A percentile compares a stretch with the other conserved stretches of the same genome.
phyloP scores from a whole-genome alignment of 257 asterid genomes.

The Agastache rugosa region DNA sequence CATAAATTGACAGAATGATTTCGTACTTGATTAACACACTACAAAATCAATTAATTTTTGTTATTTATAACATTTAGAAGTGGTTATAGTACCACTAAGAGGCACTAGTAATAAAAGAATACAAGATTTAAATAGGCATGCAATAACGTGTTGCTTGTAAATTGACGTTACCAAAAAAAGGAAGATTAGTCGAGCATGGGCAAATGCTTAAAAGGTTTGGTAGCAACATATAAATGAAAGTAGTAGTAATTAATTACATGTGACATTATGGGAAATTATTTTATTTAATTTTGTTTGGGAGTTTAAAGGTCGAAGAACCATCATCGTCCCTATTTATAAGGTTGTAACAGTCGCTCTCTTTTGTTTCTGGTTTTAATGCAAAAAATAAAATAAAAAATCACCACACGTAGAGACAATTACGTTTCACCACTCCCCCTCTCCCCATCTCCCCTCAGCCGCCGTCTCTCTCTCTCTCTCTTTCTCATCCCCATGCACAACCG shows the following conservation, averaged over 20 bases:
- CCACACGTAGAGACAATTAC: conserved; percentile 39
- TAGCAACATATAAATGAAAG: neutral
- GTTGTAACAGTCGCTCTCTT: conserved; percentile 39
- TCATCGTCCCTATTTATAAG: conserved; percentile 49
- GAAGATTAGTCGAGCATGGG: neutral
- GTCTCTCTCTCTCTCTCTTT: neutral
- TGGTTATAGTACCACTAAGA: too few relatives aligned
- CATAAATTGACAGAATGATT: too few relatives aligned
- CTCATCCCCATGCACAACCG: conserved; percentile 28
- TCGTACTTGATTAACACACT: too few relatives aligned
- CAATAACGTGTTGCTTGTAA: neutral
- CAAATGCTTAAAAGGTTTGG: neutral
- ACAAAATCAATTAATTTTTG: too few relatives aligned
- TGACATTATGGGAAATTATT: neutral
- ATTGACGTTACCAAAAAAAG: conserved; percentile 12
- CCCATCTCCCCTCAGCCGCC: conserved; percentile 41
- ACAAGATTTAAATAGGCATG: neutral
- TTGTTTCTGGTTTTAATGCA: conserved; percentile 20
- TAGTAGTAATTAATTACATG: neutral
- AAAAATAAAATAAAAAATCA: neutral
- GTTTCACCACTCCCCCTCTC: conserved; percentile 45
- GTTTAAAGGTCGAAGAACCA: conserved; percentile 33
- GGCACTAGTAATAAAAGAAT: neutral
- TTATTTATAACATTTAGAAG: too few relatives aligned
- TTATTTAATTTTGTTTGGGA: conserved; percentile 4